phyloP scores from a whole-genome alignment of 176 grass and related monocot species.

The Juncus inflexus region DNA sequence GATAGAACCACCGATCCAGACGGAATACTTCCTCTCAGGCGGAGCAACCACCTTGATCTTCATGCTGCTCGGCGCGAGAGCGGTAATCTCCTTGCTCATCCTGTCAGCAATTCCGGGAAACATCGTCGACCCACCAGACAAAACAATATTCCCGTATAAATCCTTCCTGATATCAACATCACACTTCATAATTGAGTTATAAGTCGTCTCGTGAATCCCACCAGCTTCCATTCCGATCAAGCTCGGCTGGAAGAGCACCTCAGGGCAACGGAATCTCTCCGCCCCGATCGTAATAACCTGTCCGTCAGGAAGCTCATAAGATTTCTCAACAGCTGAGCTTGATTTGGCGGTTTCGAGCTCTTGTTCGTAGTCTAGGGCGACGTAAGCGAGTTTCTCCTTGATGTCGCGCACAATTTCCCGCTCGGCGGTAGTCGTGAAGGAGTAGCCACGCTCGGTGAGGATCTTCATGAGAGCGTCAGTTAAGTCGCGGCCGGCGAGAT shows the following conservation, averaged over 20 bases:
- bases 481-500: slow-evolving; percentile 82
- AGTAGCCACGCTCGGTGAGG: slow-evolving; percentile 88
- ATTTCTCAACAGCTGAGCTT: slow-evolving; percentile 85
- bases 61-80: slow-evolving; percentile 94
- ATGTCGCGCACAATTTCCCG: slow-evolving; percentile 96
- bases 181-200: slow-evolving; percentile 99
- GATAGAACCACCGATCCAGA: slow-evolving; percentile 99
- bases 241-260: slow-evolving; percentile 97
- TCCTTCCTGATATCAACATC: slow-evolving; percentile 99
- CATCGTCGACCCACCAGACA: slow-evolving; percentile 90
- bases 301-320: slow-evolving; percentile 83
- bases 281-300: slow-evolving; percentile 92
- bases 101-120: slow-evolving; percentile 85
- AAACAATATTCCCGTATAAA: slow-evolving; percentile 87
- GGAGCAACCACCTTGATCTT: slow-evolving; percentile 97
- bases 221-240: slow-evolving; percentile 99
- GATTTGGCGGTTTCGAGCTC: slow-evolving; percentile 80
- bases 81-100: slow-evolving; percentile 98
- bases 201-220: slow-evolving; percentile 93
- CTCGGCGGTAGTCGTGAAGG: slow-evolving; percentile 92
- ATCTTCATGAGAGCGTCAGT: slow-evolving; percentile 96
- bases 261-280: slow-evolving; percentile 90
- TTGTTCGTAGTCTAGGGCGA: slow-evolving; percentile 90
- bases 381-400: slow-evolving; percentile 92
- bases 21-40: slow-evolving; percentile 89